Evolutionary conservation across 768 basidiomycete species (phyloP), one percentile per base, ranked within the genome.

Genomic region (Gloeostereum incarnatum): DNA sequence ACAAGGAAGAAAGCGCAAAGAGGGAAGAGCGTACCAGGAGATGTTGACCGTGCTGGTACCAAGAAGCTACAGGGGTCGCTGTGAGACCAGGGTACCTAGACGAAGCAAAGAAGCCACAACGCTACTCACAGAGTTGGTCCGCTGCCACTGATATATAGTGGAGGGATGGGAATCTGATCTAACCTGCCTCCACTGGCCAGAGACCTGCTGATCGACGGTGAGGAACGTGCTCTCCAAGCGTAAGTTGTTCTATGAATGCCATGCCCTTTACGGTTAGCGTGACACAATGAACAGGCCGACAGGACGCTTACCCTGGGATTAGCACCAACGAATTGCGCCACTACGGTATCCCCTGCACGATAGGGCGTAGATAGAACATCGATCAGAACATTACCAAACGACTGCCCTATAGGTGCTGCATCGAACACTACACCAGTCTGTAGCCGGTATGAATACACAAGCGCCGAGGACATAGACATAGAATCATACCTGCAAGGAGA

Each of bases 91-190:
- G 20, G 29, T 23, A 24, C 13, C 21, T 20, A 42, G 3, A 39
- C 36, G 25, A 25, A 19, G 9, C 18, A 11, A 38, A 29, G 35
- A 32, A 23, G 3, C 16, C 20, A 5, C 6, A 20, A 21, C 7
- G 5, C 5, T 36, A 61, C 70, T 45, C 49, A 77, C 71, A 1
- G 62, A 64, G 56, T 56, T 79, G 9, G 65, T 73, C 55, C 80
- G 65, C 17, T 49, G 55, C 85, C 85, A 87, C 41, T 65, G 62
- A 49, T 72, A 85, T 14, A 64, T 66, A 1, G 84, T 86, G 3
- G 81, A 85, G 21, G 82, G 82, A 54, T 87, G 84, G 14, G 85
- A 86, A 57, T 89, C 86, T 10, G 80, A 76, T 36, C 76, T 67
- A 23, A 80, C 71, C 1, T 66, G 51, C 42, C 43, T 59, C 83